Percentiles rank a stretch among this genome's conserved stretches.
Conservation (phyloP, 2,329 filamentous ascomycete genomes). For the Alternaria sp. region DNA sequence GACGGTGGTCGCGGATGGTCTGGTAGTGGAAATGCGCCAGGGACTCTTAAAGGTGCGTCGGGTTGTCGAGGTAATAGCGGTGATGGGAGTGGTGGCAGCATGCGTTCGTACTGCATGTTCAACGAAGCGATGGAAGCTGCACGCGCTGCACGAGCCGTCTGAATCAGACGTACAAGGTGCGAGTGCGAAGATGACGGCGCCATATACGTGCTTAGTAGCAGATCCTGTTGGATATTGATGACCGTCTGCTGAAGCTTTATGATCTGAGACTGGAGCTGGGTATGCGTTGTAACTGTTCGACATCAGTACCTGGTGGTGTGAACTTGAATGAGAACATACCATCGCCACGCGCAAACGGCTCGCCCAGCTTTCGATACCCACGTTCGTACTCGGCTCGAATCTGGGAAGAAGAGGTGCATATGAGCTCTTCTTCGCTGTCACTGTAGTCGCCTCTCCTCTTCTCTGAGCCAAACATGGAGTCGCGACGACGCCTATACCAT, state of each 20-base stretch:
- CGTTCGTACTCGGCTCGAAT: constrained; percentile 38
- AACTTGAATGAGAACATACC: constrained; percentile 20
- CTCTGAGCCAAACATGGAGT: constrained; percentile 23
- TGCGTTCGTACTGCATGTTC: constrained; percentile 36
- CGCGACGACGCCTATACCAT: constrained; percentile 15
- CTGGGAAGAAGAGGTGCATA: constrained; percentile 30
- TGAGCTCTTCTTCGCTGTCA: constrained; percentile 39
- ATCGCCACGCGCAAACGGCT: constrained; percentile 41
- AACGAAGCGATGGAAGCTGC: constrained; percentile 37
- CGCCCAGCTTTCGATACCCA: constrained; percentile 36
- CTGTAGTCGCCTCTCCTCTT: constrained; percentile 21
- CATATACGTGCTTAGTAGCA: constrained; percentile 29
- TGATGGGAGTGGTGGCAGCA: constrained; percentile 10
- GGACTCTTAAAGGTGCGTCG: constrained; percentile 15
- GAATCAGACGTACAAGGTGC: constrained; percentile 35
- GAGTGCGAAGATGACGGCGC: constrained; percentile 31
- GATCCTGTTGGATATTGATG: constrained; percentile 37
- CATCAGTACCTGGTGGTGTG: constrained; percentile 4
- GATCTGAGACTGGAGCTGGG: constrained; percentile 41
- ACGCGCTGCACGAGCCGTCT: constrained; percentile 36
- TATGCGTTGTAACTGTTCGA: constrained; percentile 32
- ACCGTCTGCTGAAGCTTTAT: constrained; percentile 40
- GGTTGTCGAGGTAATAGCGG: constrained; percentile 5
- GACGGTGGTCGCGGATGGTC: constrained; percentile 9
- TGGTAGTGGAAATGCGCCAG: constrained; percentile 25